Conservation (phyloP, 768 basidiomycete species). For the Phlebiopsis gigantea region DNA sequence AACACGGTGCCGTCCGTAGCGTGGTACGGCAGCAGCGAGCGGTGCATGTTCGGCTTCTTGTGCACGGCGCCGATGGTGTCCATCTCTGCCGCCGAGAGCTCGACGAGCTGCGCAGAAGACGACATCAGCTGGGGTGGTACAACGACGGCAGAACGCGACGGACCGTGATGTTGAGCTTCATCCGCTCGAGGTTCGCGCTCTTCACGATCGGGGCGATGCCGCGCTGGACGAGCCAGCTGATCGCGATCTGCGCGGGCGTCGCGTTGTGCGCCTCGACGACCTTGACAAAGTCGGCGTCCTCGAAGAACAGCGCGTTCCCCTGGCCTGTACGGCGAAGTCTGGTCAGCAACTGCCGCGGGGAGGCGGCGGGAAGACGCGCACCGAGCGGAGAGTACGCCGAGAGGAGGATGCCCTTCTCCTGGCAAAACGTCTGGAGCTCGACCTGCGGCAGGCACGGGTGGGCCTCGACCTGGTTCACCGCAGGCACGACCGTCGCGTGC, state of each 20-base stretch:
- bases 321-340: not conserved
- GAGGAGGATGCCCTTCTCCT: conserved; percentile 51
- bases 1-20: not conserved
- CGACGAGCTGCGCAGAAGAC: not conserved
- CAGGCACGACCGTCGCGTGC: conserved; percentile 50
- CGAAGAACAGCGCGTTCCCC: conserved; percentile 26
- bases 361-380: not conserved
- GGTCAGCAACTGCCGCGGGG: not conserved
- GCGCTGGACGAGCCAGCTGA: conserved; percentile 53
- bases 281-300: conserved; percentile 23
- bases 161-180: conserved; percentile 49
- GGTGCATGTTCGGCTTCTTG: conserved; percentile 35
- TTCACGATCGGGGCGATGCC: conserved; percentile 55
- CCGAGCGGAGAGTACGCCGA: conserved; percentile 35
- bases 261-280: conserved; percentile 33
- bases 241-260: conserved; percentile 44
- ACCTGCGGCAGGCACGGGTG: conserved; percentile 70
- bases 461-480: conserved; percentile 63
- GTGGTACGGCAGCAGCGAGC: conserved; percentile 23
- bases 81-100: conserved; percentile 27
- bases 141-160: not conserved
- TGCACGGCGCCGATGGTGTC: conserved; percentile 38
- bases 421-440: conserved; percentile 49
- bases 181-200: conserved; percentile 37
- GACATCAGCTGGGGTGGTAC: not conserved